Evolutionary conservation across 805 yeast species (phyloP), one percentile per base, ranked within the genome.

Genomic region (Wickerhamiella vanderwaltii): DNA sequence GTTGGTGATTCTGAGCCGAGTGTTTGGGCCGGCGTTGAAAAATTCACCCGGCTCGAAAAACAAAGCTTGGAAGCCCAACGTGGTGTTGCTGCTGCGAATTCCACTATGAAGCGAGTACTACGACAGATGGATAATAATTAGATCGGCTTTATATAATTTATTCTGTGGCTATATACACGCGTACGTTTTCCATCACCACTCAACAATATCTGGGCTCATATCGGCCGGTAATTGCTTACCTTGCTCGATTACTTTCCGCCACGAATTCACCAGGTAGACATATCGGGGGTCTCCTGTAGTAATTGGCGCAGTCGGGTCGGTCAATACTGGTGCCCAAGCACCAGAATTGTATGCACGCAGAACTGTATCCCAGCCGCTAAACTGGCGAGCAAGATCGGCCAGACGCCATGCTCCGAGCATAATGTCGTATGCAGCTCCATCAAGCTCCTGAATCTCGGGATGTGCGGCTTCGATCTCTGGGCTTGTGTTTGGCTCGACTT

Each of bases 11-110:
- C 43, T 1, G 44, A 37, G 25, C 51, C 52, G 17, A 47, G 51
- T 6, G 49, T 51, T 4, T 51, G 55, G 55, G 30, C 47, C 1
- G 54, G 46, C 6, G 32, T 51, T 5, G 50, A 47, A 44, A 37
- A 43, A 22, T 38, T 31, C 22, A 44, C 39, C 19, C 26, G 38
- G 23, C 39, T 40, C 28, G 29, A 25, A n/a, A 46, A 43, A 18
- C 43, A 40, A 39, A 23, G 26, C 26, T 7, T 23, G 26, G 26
- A 23, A 11, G 26, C 26, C 11, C 26, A 23, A 11, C 26, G 26
- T n/a, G n/a, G n/a, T n/a, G n/a, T n/a, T n/a, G n/a, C n/a, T n/a
- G n/a, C n/a, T n/a, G n/a, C n/a, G n/a, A n/a, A n/a, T n/a, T n/a
- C n/a, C n/a, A n/a, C n/a, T n/a, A n/a, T n/a, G n/a, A n/a, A n/a